These are phyloP conservation scores for Phialophora macrospora DNA, from an alignment of 2,329 filamentous ascomycete genomes.

Conservation along the genomic window DNA sequence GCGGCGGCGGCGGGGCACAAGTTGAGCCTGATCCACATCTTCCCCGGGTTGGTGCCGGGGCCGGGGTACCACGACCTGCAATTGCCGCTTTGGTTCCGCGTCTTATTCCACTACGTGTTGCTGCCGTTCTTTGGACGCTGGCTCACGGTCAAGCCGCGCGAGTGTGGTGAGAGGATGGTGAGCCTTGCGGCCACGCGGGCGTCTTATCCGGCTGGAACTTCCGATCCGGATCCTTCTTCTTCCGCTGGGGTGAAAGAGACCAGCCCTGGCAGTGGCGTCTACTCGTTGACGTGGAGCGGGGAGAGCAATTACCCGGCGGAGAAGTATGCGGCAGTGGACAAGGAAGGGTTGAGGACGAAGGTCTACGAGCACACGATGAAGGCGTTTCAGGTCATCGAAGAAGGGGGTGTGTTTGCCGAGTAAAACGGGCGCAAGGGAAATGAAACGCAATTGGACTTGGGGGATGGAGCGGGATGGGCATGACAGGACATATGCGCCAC, in stretches of 20 bases:
- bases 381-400: slow-evolving; percentile 39
- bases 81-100: slow-evolving; percentile 43
- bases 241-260: too few species aligned
- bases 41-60: slow-evolving; percentile 45
- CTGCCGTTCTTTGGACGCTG: slow-evolving; percentile 39
- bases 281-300: slow-evolving; percentile 36
- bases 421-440: not conserved
- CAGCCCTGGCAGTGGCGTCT: slow-evolving; percentile 39
- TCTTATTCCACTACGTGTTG: slow-evolving; percentile 35
- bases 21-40: slow-evolving; percentile 42
- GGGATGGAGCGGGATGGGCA: too few species aligned
- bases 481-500: too few species aligned
- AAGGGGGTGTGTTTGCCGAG: slow-evolving; percentile 34
- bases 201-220: slow-evolving; percentile 25
- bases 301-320: slow-evolving; percentile 27
- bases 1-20: slow-evolving; percentile 8
- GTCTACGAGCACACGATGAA: slow-evolving; percentile 39
- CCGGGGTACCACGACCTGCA: slow-evolving; percentile 40
- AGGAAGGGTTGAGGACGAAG: slow-evolving; percentile 36
- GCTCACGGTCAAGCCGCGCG: slow-evolving; percentile 35
- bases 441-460: too few species aligned
- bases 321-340: slow-evolving; percentile 34
- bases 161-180: slow-evolving; percentile 44
- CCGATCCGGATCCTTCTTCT: not conserved
- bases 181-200: slow-evolving; percentile 34